These are phyloP conservation scores for Pyrenophora teres DNA, from an alignment of 2,329 filamentous ascomycete species.

Conservation along the genomic window DNA sequence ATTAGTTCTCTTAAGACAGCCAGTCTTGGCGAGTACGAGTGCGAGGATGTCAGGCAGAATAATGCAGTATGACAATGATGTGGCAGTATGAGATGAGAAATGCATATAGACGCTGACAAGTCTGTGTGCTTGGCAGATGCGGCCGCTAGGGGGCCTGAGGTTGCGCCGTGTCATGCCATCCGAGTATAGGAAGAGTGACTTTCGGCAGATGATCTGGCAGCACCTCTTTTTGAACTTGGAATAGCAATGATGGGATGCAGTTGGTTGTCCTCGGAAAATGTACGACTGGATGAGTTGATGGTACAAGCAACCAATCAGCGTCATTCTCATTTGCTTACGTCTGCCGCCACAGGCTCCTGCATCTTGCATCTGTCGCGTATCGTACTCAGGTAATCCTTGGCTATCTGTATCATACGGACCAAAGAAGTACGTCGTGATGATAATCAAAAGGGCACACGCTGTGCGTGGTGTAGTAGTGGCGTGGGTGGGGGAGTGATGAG, in stretches of 20 bases:
- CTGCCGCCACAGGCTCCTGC: too few species aligned
- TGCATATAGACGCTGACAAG: too few species aligned
- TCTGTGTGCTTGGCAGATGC: too few species aligned
- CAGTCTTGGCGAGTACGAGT: too few species aligned
- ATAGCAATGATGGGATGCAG: not conserved
- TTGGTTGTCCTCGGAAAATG: not conserved
- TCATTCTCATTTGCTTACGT: constrained; percentile 1
- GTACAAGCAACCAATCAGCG: constrained; percentile 5
- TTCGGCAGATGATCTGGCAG: too few species aligned
- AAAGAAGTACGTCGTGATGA: not conserved
- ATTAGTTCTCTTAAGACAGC: not conserved
- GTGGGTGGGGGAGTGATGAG: not conserved
- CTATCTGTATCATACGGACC: too few species aligned
- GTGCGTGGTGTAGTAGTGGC: too few species aligned
- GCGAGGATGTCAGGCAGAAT: too few species aligned
- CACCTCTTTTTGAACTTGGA: not conserved
- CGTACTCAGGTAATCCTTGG: too few species aligned
- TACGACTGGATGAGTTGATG: not conserved
- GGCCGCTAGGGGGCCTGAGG: not conserved
- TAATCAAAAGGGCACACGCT: not conserved
- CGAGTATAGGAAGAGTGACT: too few species aligned
- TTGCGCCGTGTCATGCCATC: not conserved
- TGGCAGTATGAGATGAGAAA: too few species aligned
- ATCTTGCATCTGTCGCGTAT: too few species aligned
- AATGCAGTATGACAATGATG: not conserved